phyloP scores from a whole-genome alignment of 352 stramenopile genomes.

The Phytophthora fragariaefolia region DNA sequence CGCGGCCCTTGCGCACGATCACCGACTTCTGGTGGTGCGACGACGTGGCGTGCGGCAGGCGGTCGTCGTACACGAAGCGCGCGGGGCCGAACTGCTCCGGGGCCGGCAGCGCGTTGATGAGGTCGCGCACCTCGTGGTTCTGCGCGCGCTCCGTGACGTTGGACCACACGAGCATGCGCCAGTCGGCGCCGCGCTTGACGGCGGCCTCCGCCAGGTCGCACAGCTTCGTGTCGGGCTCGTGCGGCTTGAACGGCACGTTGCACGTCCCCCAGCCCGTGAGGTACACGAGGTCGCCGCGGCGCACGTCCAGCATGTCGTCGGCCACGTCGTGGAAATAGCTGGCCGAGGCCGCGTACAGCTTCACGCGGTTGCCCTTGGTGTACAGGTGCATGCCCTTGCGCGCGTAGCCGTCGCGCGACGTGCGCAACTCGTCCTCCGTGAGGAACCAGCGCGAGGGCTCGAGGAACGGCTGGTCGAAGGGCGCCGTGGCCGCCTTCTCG shows the following conservation, averaged over 20 bases:
- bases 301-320: slow-evolving; percentile 46
- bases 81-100: slow-evolving; percentile 14
- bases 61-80: slow-evolving; percentile 56
- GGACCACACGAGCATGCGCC: slow-evolving; percentile 51
- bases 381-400: slow-evolving; percentile 55
- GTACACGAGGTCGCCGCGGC: slow-evolving; percentile 46
- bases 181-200: slow-evolving; percentile 41
- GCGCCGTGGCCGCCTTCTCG: slow-evolving; percentile 32
- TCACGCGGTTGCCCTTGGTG: slow-evolving; percentile 57
- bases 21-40: slow-evolving; percentile 62
- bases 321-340: slow-evolving; percentile 62
- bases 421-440: slow-evolving; percentile 58
- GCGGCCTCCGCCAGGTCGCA: slow-evolving; percentile 41
- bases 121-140: slow-evolving; percentile 46
- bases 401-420: slow-evolving; percentile 47
- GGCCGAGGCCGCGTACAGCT: slow-evolving; percentile 52
- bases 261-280: slow-evolving; percentile 70
- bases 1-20: slow-evolving; percentile 18
- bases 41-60: slow-evolving; percentile 29
- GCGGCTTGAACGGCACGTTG: slow-evolving; percentile 63
- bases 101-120: slow-evolving; percentile 39
- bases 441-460: slow-evolving; percentile 69
- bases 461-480: slow-evolving; percentile 59
- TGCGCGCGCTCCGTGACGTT: slow-evolving; percentile 45
- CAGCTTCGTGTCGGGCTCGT: slow-evolving; percentile 45